Evolutionary conservation across 2,329 filamentous ascomycete genomes (phyloP), one percentile per base, ranked within the genome.

Genomic region (Fusarium duplospermum): DNA sequence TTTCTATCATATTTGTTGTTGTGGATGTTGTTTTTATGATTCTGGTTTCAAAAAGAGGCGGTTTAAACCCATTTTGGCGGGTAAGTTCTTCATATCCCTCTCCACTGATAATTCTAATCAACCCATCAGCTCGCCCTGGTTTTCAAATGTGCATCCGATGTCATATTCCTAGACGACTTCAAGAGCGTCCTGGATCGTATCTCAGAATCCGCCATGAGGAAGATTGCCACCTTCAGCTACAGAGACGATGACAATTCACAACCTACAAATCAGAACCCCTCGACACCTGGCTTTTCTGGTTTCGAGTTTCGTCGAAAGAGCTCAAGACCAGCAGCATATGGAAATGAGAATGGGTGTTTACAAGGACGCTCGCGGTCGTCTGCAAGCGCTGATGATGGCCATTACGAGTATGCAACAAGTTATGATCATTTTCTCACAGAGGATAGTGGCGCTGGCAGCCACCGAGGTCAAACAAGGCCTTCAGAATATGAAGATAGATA

Each of bases 131-230:
- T 72, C 6, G 70, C 70, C 2, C 38, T 72, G 2, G 33, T 73
- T 11, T 72, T 72, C 36, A 72, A 72, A 35, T 72, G 70, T 20
- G 70, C 70, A 11, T 72, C 70, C 11, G 70, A 72, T 40, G 70
- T 72, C 4, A 72, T 72, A 16, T 72, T 72, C 4, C 33, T 72
- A 0, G 70, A 72, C 6, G 70, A 72, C 16, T 72, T 72, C 38
- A 72, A 73, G 27, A 73, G 70, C 1, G 70, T 72, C 0, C 66
- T 72, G 1, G 70, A 72, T 14, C 54, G 61, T 2, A 72, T 72
- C 1, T 73, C 70, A 0, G 70, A 72, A 45, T 72, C 70, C 0
- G 70, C 70, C 1, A 73, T 73, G 70, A 50, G 69, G 9, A 73
- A 73, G 7, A 73, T 72, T 18, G 62, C 57, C 4, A 73, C 61